Percentiles rank a stretch among this genome's conserved stretches.
These are phyloP conservation scores for Mortierella sp. DNA, from an alignment of 371 early-diverging fungal genomes.

Conservation along the genomic window DNA sequence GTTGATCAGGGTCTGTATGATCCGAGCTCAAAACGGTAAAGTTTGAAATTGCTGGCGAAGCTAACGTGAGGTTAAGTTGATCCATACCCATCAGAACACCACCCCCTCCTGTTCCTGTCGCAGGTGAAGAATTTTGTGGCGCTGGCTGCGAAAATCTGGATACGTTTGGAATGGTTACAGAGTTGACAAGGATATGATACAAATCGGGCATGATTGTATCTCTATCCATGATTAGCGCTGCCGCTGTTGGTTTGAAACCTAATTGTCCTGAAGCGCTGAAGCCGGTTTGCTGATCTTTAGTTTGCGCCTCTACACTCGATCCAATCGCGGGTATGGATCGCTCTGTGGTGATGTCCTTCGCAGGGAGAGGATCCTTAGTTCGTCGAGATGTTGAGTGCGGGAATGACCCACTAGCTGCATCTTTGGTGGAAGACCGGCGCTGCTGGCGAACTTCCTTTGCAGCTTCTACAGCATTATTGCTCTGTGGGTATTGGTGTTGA, in stretches of 20 bases:
- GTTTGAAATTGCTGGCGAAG: constrained; percentile 13
- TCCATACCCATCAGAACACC: constrained; percentile 28
- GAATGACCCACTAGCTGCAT: constrained; percentile 68
- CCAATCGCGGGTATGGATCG: neutral
- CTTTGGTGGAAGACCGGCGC: constrained; percentile 52
- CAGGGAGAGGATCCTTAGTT: constrained; percentile 58
- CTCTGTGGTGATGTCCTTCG: constrained; percentile 10
- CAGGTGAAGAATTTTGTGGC: neutral
- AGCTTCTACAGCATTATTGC: constrained; percentile 10
- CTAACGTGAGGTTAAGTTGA: constrained; percentile 30
- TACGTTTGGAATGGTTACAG: constrained; percentile 35
- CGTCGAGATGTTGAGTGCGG: constrained; percentile 65
- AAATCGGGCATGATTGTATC: constrained; percentile 43
- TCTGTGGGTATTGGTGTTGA: neutral
- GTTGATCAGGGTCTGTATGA: constrained; percentile 25
- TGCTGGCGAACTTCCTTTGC: constrained; percentile 40
- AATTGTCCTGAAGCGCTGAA: neutral
- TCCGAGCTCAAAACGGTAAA: constrained; percentile 33
- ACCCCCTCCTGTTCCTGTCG: constrained; percentile 12
- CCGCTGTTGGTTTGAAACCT: neutral
- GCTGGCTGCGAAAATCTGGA: constrained; percentile 24
- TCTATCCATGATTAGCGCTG: constrained; percentile 18
- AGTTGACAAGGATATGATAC: constrained; percentile 46
- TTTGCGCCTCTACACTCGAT: neutral
- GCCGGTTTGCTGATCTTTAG: constrained; percentile 5